phyloP scores from a whole-genome alignment of 2,329 filamentous ascomycete genomes.

The Fusarium acutatum region DNA sequence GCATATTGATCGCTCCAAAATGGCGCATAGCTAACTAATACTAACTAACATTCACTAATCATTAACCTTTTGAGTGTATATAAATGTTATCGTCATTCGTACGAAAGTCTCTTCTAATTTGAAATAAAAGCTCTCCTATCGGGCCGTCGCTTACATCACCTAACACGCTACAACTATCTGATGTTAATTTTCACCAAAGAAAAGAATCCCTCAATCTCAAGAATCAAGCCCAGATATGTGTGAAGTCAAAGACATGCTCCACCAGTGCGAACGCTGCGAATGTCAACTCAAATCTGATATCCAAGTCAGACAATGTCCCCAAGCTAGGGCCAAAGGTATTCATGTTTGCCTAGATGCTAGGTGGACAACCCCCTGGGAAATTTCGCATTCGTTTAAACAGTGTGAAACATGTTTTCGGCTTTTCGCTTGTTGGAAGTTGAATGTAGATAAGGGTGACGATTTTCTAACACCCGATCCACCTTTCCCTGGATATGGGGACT shows the following conservation, averaged over 20 bases:
- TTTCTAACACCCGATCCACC: background rate
- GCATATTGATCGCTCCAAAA: fast-evolving
- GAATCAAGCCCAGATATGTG: background rate
- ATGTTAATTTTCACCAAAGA: no score
- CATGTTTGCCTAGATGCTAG: background rate
- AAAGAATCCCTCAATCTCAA: background rate
- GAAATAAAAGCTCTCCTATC: no score
- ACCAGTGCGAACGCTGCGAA: background rate
- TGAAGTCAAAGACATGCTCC: background rate
- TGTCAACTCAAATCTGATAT: background rate
- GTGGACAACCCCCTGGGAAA: background rate
- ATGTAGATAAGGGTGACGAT: background rate
- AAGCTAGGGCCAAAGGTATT: background rate
- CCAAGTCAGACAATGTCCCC: background rate
- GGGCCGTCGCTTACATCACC: no score
- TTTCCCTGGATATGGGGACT: background rate
- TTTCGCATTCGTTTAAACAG: background rate
- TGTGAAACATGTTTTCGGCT: background rate
- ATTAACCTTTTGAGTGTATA: no score
- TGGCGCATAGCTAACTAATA: fast-evolving
- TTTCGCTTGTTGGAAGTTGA: background rate
- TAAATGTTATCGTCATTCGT: background rate
- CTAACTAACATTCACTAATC: fast-evolving
- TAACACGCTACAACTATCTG: background rate
- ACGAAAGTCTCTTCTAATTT: fast-evolving